Base-by-base conservation (phyloP, 306 rosid species). In the Casuarina cunninghamiana region DNA sequence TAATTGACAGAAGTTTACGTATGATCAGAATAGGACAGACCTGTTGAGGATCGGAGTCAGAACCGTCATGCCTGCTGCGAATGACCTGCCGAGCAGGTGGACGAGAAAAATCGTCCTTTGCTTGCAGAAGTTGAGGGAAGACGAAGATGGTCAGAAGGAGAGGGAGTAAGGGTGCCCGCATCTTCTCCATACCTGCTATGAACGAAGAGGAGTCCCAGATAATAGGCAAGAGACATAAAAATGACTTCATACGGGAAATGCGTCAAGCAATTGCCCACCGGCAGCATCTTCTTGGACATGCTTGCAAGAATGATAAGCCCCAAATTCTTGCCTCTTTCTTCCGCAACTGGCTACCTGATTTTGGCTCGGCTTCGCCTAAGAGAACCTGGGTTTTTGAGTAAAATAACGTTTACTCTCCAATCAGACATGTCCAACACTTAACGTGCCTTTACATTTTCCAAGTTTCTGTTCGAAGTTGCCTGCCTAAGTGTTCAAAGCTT, bases 1-100 rank as follows among this genome's bases (percentile, higher is more conserved):
- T 26, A 26, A 26, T 26, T 26, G 32, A 26, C 32, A 26, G 32
- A 26, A 26, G 32, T 26, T 26, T 26, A 26, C 32, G 32, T 26
- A 26, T 26, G 32, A 26, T 26, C 38, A 32, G 19, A 8, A 58
- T 13, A 12, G 32, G 21, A 38, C 6, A 4, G 32, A 58, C 77
- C 77, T 74, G 77, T 74, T 74, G 69, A 11, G 88, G 84, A 39
- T 82, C 86, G 2, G 81, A 76, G 6, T 71, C 79, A 9, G 86
- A 82, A 55, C 84, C 58, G 10, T 62, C 32, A 45, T 85, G 74
- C 2, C 32, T 65, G 35, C 77, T 73, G 49, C 72, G 32, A 32
- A 82, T 69, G 9, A 75, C 26, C 16, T 67, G 74, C 38, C 86
- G 77, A 10, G 86, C 67, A 49, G 82, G 86, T 42, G 62, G 74